Conservation (phyloP, 129 eudicot genomes). For the Chrysanthemum seticuspe region DNA sequence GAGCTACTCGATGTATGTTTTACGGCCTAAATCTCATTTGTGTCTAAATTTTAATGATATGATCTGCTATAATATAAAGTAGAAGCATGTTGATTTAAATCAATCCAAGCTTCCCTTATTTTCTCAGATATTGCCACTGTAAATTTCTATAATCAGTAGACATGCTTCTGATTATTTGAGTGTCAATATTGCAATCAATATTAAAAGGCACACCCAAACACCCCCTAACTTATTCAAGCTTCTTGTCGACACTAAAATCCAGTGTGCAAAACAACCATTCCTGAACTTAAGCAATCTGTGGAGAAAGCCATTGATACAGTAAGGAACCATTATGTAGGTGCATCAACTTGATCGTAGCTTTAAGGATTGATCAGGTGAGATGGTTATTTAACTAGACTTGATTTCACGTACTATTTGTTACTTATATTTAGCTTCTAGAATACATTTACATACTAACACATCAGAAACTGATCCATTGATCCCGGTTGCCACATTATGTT, state of each 20-base stretch:
- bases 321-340: too few species aligned
- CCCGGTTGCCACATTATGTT: conserved; percentile 10
- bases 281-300: conserved; percentile 55
- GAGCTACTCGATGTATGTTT: conserved; percentile 62
- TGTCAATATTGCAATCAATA: too few species aligned
- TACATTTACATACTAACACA: neutral
- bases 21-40: conserved; percentile 3
- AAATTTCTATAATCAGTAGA: too few species aligned
- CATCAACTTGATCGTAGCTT: too few species aligned
- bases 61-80: neutral
- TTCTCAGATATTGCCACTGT: too few species aligned
- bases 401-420: neutral
- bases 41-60: neutral
- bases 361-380: conserved; percentile 15
- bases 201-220: too few species aligned
- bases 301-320: conserved; percentile 49
- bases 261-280: conserved; percentile 64
- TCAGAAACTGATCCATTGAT: neutral
- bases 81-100: too few species aligned
- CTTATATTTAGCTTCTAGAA: neutral
- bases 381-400: neutral
- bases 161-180: too few species aligned
- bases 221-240: conserved; percentile 13
- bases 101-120: too few species aligned
- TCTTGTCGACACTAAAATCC: neutral